Percentiles rank a stretch among this genome's conserved stretches.
Conservation (phyloP, 148 eudicot genomes). For the Diospyros lotus region DNA sequence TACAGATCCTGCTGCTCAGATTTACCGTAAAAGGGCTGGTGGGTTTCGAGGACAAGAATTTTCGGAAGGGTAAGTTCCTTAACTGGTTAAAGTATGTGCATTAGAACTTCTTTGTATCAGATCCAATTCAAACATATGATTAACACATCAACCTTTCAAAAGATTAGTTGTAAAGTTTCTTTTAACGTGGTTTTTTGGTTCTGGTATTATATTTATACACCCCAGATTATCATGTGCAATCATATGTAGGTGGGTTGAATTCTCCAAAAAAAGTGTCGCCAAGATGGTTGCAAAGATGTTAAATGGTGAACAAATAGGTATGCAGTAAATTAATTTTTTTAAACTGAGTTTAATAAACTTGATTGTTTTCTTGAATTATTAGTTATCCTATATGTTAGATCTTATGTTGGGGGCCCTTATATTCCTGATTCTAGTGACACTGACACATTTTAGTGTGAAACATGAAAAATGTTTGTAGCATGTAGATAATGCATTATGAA, state of each 20-base stretch:
- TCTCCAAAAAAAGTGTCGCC: conserved; percentile 62
- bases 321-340: background rate
- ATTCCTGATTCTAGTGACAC: too few relatives aligned
- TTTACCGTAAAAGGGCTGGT: conserved; percentile 57
- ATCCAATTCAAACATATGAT: background rate
- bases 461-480: background rate
- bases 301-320: conserved; percentile 89
- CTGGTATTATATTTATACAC: background rate
- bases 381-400: background rate
- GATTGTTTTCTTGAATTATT: too few relatives aligned
- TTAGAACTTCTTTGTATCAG: background rate
- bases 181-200: background rate
- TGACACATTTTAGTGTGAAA: background rate
- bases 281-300: conserved; percentile 72
- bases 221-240: background rate
- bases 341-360: too few relatives aligned
- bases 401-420: background rate
- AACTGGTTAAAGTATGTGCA: background rate
- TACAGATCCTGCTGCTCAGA: conserved; percentile 57
- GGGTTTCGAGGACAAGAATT: conserved; percentile 81
- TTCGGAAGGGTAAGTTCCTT: conserved; percentile 75
- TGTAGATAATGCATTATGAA: background rate
- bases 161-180: background rate
- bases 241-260: conserved; percentile 92
- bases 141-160: background rate